Base-by-base conservation (phyloP, 2,329 filamentous ascomycete genomes). In the Exophiala mesophila region DNA sequence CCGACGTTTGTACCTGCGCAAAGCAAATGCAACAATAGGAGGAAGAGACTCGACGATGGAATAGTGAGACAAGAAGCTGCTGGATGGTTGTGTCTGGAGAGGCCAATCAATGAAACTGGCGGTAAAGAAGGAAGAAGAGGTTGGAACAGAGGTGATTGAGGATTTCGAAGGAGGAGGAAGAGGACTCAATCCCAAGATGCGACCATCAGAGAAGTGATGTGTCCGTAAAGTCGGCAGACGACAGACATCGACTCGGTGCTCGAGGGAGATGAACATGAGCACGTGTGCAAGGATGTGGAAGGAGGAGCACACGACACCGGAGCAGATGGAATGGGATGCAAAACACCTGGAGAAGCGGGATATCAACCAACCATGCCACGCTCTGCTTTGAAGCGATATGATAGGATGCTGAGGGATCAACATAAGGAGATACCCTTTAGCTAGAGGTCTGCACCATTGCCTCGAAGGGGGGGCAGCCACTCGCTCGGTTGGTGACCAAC, bases 351-450 rank as follows among this genome's bases (percentile, higher is more conserved):
- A 26, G 23, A 6, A 26, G 23, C 23, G 23, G 23, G 23, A 26
- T 26, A 12, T 26, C 23, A 26, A 26, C 23, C 34, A 23, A 24
- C 24, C 16, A 42, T 16, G 24, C 38, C 35, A 35, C 33, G 33
- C 35, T 35, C 48, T 44, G 47, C 48, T 44, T 48, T 41, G 38
- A 39, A 35, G 45, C 26, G 29, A 26, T 36, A 28, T 51, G 39
- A 51, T 51, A 47, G 48, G 48, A 50, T 30, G 33, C n/a, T n/a
- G n/a, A n/a, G n/a, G n/a, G n/a, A n/a, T n/a, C n/a, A n/a, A n/a
- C n/a, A n/a, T n/a, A n/a, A n/a, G n/a, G n/a, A n/a, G n/a, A n/a
- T n/a, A n/a, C n/a, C n/a, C n/a, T n/a, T n/a, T n/a, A n/a, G n/a
- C n/a, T n/a, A n/a, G n/a, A n/a, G n/a, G n/a, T n/a, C n/a, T n/a